Evolutionary conservation across 148 eudicot genomes (phyloP).

Genomic region (Fagopyrum tataricum): DNA sequence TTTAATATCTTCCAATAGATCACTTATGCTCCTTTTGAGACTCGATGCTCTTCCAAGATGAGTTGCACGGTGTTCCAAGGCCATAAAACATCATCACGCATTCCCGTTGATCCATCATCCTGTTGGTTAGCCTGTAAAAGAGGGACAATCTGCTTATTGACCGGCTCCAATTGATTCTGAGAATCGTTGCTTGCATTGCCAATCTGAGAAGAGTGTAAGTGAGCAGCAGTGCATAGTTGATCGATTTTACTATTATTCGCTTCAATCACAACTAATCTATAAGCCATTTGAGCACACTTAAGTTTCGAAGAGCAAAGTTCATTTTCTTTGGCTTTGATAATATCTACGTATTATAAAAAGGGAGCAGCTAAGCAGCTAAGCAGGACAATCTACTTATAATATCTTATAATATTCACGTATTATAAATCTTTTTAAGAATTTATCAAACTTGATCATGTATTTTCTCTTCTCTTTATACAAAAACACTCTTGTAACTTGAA

Average conservation of each 20-base stretch:
- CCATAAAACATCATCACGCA: conserved; percentile 42
- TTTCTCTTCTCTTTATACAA: too few species aligned
- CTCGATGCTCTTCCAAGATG: conserved; percentile 52
- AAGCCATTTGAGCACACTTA: conserved; percentile 28
- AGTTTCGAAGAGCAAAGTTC: conserved; percentile 37
- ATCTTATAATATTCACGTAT: too few species aligned
- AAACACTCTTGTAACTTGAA: too few species aligned
- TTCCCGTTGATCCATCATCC: neutral
- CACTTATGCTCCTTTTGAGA: conserved; percentile 46
- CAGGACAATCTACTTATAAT: too few species aligned
- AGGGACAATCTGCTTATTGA: conserved; percentile 34
- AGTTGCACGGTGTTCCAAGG: conserved; percentile 37
- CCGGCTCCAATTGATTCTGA: conserved; percentile 17
- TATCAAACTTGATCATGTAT: too few species aligned
- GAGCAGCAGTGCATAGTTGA: too few species aligned
- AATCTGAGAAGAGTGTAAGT: too few species aligned
- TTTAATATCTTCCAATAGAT: conserved; percentile 61
- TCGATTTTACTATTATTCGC: conserved; percentile 26
- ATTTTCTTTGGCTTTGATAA: conserved; percentile 36
- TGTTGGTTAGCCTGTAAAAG: conserved; percentile 17
- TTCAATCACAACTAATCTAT: conserved; percentile 34
- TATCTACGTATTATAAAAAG: too few species aligned
- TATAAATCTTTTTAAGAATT: too few species aligned
- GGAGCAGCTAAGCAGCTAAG: too few species aligned
- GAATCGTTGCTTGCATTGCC: conserved; percentile 41